phyloP scores from a whole-genome alignment of 2,329 filamentous ascomycete genomes.

The Nemania diffusa region DNA sequence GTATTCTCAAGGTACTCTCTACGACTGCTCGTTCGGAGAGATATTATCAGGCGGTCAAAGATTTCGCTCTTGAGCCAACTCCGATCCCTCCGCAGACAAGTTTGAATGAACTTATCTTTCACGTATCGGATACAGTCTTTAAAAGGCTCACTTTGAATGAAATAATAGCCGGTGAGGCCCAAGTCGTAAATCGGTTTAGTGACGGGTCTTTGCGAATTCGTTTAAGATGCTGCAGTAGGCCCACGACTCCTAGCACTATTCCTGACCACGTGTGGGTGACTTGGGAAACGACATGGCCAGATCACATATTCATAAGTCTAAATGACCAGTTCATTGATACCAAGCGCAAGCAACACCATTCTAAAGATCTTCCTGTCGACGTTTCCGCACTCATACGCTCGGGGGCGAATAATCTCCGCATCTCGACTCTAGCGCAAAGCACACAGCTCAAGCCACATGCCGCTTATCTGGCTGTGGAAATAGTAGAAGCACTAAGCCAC shows the following conservation, averaged over 20 bases:
- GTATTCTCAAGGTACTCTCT: constrained; percentile 48
- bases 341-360: constrained; percentile 76
- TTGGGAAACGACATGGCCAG: constrained; percentile 76
- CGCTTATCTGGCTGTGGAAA: constrained; percentile 77
- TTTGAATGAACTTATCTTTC: constrained; percentile 60
- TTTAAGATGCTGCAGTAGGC: constrained; percentile 69
- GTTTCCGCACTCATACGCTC: constrained; percentile 68
- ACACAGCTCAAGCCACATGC: constrained; percentile 43
- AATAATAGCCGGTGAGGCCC: constrained; percentile 40
- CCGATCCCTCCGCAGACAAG: constrained; percentile 50
- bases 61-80: constrained; percentile 61
- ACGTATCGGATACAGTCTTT: constrained; percentile 53
- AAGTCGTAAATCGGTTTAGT: constrained; percentile 54
- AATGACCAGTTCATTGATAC: constrained; percentile 69
- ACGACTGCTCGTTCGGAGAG: constrained; percentile 44
- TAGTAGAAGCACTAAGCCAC: constrained; percentile 67
- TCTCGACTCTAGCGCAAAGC: constrained; percentile 55
- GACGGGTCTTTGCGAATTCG: constrained; percentile 72
- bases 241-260: constrained; percentile 43
- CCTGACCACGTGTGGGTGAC: constrained; percentile 68
- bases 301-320: constrained; percentile 73
- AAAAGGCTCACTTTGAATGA: constrained; percentile 51
- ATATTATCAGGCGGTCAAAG: constrained; percentile 68
- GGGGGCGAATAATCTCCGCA: constrained; percentile 70
- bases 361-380: constrained; percentile 80